A percentile compares a stretch with the other conserved stretches of the same genome.
These are phyloP conservation scores for Aspergillus bombycis DNA, from an alignment of 2,329 filamentous ascomycete genomes.

Conservation along the genomic window DNA sequence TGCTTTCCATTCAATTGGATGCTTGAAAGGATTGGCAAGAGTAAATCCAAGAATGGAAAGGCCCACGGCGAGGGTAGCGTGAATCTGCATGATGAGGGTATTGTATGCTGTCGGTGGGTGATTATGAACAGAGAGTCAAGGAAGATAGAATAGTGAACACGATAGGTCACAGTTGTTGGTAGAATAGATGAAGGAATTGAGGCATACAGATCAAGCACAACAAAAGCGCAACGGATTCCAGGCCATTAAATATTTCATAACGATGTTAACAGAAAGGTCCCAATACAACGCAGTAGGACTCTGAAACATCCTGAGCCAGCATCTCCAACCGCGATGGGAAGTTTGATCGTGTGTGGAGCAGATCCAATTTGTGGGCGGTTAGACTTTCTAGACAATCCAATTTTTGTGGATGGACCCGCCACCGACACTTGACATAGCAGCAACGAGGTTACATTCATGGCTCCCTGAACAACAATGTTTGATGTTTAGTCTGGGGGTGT, in stretches of 20 bases:
- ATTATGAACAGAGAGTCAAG: background rate
- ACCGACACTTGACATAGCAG: no score
- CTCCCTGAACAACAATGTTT: background rate
- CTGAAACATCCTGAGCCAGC: background rate
- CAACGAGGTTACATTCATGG: background rate
- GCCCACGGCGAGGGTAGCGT: background rate
- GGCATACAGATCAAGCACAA: no score
- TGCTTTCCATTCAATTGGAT: background rate
- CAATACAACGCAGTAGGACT: background rate
- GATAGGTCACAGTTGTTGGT: background rate
- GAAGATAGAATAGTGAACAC: background rate
- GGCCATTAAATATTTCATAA: background rate
- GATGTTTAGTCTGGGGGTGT: background rate
- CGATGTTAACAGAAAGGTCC: accelerated
- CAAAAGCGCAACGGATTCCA: no score
- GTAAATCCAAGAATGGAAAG: background rate
- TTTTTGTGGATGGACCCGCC: background rate
- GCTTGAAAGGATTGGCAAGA: background rate
- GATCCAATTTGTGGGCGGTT: background rate
- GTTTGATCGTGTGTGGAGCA: background rate
- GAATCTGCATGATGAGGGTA: background rate
- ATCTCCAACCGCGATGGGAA: background rate
- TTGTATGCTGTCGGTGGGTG: no score
- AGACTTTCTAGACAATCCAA: background rate
- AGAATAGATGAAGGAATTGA: no score